phyloP scores from a whole-genome alignment of 768 basidiomycete species.

The Zangia roseola region DNA sequence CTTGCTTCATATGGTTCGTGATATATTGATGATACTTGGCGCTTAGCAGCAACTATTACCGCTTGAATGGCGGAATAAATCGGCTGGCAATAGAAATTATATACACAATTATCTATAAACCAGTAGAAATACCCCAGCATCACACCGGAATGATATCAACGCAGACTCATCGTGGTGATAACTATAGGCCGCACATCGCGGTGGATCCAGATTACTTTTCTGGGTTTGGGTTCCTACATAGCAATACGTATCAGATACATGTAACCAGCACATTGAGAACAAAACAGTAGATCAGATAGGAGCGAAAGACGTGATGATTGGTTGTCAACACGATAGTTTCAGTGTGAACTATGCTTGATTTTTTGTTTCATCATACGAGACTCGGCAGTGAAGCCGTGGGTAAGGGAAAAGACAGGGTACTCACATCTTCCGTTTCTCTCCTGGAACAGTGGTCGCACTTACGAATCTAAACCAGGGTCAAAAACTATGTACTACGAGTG shows the following conservation, averaged over 20 bases:
- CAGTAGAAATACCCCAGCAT: too few relatives aligned
- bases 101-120: too few relatives aligned
- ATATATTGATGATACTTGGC: too few relatives aligned
- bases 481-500: too few relatives aligned
- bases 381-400: constrained; percentile 14
- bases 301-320: constrained; percentile 97
- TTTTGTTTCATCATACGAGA: constrained; percentile 28
- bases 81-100: too few relatives aligned
- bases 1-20: too few relatives aligned
- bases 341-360: constrained; percentile 95
- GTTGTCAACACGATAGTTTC: constrained; percentile 83
- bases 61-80: too few relatives aligned
- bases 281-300: constrained; percentile 81
- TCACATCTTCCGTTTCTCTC: constrained; percentile 94
- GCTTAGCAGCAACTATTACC: too few relatives aligned
- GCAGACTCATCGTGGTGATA: too few relatives aligned
- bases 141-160: too few relatives aligned
- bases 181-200: too few relatives aligned
- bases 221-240: constrained; percentile 18
- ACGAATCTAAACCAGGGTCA: constrained; percentile 59
- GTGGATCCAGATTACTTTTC: background rate
- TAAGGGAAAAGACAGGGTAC: constrained; percentile 43
- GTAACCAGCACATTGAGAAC: background rate
- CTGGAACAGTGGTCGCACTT: constrained; percentile 83
- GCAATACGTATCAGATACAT: constrained; percentile 4